Evolutionary conservation across 2,329 filamentous ascomycete genomes (phyloP), one percentile per base, ranked within the genome.

Genomic region (Cyclaneusma minus): DNA sequence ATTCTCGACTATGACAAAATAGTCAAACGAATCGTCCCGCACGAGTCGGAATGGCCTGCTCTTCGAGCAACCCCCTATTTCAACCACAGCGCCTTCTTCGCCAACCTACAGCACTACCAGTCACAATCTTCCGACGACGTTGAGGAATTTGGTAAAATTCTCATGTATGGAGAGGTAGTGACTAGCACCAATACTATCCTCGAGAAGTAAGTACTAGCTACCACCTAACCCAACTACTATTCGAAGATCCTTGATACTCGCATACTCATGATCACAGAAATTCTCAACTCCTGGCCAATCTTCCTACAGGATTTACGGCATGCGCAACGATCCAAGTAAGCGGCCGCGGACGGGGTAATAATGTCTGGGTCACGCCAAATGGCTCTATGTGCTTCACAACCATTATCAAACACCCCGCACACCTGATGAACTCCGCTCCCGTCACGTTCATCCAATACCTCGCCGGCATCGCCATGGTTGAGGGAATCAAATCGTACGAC

Each of bases 381-480:
- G 89, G 89, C 1, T 72, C 71, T 18, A 62, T 95, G 5, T 78
- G 94, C 48, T 89, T 92, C 54, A 93, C 83, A 7, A 83, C 77
- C 1, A 71, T 91, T 20, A 70, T 98, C 37, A 80, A 82, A 35
- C 89, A 98, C 51, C 68, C 79, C 1, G 68, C 80, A 16, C 61
- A 76, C 16, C 64, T 89, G 6, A 75, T 73, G 6, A 59, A 65
- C 22, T 68, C 62, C 2, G 78, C 80, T 0, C 85, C 89, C 0
- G 75, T 95, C 7, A 75, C 94, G 1, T 95, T 98, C 50, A 63
- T 95, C 15, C 89, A 95, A 50, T 98, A 98, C 47, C 65, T 98
- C 9, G 74, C 83, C 0, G 85, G 84, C 1, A 68, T 98, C 23
- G 85, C 89, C 21, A 78, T 87, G 21, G 77, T 91, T 3, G 68